Evolutionary conservation across 495 filamentous ascomycete genomes (phyloP).

Genomic region (Schizothecium vesticola): DNA sequence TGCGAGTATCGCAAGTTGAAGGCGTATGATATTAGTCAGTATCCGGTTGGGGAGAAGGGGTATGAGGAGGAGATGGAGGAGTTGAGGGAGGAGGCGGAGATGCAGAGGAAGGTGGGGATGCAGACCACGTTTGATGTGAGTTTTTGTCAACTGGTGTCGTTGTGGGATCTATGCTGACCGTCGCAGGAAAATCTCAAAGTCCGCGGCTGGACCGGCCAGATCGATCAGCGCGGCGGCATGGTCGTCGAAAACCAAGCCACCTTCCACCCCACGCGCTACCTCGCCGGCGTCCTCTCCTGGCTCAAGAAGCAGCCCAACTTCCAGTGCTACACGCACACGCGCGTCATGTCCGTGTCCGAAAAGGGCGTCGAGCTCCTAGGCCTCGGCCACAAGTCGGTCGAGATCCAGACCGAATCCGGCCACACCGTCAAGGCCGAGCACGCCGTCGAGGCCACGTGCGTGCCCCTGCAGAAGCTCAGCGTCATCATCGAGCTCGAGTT

Average conservation of each 20-base stretch:
- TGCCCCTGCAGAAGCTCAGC: constrained; percentile 51
- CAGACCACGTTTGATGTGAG: constrained; percentile 34
- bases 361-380: constrained; percentile 35
- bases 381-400: constrained; percentile 34
- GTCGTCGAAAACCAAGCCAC: constrained; percentile 48
- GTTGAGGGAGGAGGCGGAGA: constrained; percentile 37
- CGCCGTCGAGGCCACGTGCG: constrained; percentile 50
- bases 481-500: constrained; percentile 47
- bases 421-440: constrained; percentile 43
- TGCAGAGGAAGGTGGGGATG: constrained; percentile 40
- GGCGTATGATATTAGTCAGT: constrained; percentile 41
- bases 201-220: constrained; percentile 41
- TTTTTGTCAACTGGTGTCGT: neutral
- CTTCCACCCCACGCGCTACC: constrained; percentile 55
- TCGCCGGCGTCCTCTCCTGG: constrained; percentile 46
- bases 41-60: constrained; percentile 25
- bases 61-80: constrained; percentile 36
- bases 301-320: constrained; percentile 48
- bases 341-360: constrained; percentile 45
- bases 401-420: constrained; percentile 41
- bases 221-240: constrained; percentile 47
- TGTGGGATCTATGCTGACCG: neutral
- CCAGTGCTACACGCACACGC: constrained; percentile 47
- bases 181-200: constrained; percentile 29
- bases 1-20: constrained; percentile 51